These are phyloP conservation scores for Groenewaldozyma salmanticensis DNA, from an alignment of 805 yeast genomes.

Conservation along the genomic window DNA sequence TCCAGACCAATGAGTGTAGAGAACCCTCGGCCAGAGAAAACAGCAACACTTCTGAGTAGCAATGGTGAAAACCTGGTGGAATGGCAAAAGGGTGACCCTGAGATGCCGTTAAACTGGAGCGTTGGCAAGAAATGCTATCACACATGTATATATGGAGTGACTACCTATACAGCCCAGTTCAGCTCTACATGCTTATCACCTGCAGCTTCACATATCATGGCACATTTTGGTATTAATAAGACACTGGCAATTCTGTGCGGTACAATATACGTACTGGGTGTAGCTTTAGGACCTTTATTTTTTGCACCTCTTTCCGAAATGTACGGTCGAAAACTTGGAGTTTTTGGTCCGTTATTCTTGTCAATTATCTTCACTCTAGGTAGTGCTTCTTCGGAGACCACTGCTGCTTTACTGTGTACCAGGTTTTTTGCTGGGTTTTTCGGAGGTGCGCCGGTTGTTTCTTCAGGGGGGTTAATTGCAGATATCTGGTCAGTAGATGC, in stretches of 20 bases:
- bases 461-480: constrained; percentile 74
- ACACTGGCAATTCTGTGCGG: constrained; percentile 44
- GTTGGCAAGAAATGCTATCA: constrained; percentile 28
- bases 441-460: constrained; percentile 75
- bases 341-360: constrained; percentile 41
- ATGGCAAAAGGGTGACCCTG: too few species aligned
- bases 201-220: constrained; percentile 26
- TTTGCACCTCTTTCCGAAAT: constrained; percentile 63
- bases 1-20: too few species aligned
- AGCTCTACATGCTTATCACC: constrained; percentile 41
- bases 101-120: constrained; percentile 49
- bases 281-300: constrained; percentile 56
- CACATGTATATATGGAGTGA: constrained; percentile 32
- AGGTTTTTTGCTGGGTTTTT: constrained; percentile 67
- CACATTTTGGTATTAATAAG: constrained; percentile 34
- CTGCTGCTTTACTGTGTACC: constrained; percentile 37
- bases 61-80: too few species aligned
- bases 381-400: constrained; percentile 33
- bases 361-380: constrained; percentile 40
- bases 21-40: too few species aligned
- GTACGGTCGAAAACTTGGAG: constrained; percentile 60
- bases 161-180: constrained; percentile 34
- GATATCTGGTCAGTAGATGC: constrained; percentile 65
- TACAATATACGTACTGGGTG: constrained; percentile 45
- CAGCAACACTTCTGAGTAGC: too few species aligned